Percentiles rank a stretch among this genome's conserved stretches.
phyloP scores from a whole-genome alignment of 176 grass and related monocot genomes.

The Carex myosuroides region DNA sequence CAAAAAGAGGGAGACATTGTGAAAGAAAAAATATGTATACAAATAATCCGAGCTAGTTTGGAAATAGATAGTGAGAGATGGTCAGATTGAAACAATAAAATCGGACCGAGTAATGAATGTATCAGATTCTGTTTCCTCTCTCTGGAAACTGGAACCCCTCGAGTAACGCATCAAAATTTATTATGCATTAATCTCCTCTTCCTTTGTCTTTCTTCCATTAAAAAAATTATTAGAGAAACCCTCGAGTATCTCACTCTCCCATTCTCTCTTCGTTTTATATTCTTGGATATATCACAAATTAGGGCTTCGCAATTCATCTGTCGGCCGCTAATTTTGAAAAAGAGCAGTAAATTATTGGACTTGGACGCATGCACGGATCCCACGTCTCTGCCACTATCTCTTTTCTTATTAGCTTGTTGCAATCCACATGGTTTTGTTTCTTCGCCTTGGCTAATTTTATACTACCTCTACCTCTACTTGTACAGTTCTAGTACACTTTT shows the following conservation, averaged over 20 bases:
- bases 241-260: background rate
- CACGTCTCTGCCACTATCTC: constrained; percentile 7
- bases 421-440: constrained; percentile 27
- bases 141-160: background rate
- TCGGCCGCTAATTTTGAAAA: constrained; percentile 6
- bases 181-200: background rate
- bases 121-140: background rate
- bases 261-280: background rate
- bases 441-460: background rate
- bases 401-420: constrained; percentile 7
- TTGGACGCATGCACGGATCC: constrained; percentile 3
- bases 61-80: background rate
- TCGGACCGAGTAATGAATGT: background rate
- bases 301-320: constrained; percentile 9
- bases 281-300: constrained; percentile 2
- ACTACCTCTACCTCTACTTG: background rate
- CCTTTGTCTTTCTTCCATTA: background rate
- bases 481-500: background rate
- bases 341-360: background rate
- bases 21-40: too few species aligned
- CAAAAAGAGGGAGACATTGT: too few species aligned
- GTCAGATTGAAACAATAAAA: constrained; percentile 11
- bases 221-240: background rate
- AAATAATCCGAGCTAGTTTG: background rate
- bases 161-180: constrained; percentile 1